These are phyloP conservation scores for Rhododendron ovatum DNA, from an alignment of 148 eudicot species.

Conservation along the genomic window DNA sequence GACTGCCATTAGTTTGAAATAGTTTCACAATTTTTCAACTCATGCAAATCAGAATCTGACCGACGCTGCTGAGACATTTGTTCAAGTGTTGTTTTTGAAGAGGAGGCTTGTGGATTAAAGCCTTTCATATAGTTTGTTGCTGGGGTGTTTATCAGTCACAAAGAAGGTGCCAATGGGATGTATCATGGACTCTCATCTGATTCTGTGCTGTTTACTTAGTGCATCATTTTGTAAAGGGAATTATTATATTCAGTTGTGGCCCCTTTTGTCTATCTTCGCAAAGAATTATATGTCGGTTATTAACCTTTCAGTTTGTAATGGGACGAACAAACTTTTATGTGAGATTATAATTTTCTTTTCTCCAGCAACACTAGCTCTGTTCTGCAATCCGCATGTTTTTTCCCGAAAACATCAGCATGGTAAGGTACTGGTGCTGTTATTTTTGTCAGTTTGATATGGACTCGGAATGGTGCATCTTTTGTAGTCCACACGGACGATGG, in stretches of 20 bases:
- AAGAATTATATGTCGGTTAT: background rate
- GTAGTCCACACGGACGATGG: background rate
- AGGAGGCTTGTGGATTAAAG: conserved; percentile 6
- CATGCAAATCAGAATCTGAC: background rate
- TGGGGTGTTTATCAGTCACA: background rate
- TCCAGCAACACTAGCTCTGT: background rate
- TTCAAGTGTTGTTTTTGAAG: background rate
- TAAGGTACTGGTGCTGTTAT: background rate
- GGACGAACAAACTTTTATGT: background rate
- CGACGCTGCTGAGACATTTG: background rate
- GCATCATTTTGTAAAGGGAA: background rate
- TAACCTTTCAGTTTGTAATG: background rate
- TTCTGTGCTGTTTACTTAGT: background rate
- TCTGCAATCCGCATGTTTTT: background rate
- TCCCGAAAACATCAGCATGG: background rate
- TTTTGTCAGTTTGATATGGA: background rate
- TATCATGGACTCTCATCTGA: background rate
- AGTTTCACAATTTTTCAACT: background rate
- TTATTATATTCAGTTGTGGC: background rate
- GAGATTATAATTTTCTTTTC: background rate
- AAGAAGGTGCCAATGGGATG: background rate
- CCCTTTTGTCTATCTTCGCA: background rate
- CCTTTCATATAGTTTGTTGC: background rate
- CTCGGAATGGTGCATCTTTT: background rate
- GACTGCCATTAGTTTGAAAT: background rate